phyloP scores from a whole-genome alignment of 2,329 filamentous ascomycete genomes.

The Alternaria viburni region DNA sequence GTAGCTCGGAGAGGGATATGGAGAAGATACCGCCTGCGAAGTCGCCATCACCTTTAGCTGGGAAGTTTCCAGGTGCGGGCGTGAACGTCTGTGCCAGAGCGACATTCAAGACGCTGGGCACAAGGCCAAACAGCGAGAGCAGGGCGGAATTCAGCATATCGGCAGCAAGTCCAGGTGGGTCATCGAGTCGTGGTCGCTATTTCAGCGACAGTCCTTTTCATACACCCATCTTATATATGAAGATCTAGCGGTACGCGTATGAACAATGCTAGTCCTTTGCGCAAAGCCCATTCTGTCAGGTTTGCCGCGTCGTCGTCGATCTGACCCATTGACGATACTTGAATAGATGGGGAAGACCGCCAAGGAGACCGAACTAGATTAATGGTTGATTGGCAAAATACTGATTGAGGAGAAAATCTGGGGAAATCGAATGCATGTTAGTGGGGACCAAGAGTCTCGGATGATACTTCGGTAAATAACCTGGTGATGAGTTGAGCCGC shows the following conservation, averaged over 20 bases:
- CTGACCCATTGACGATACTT: not conserved
- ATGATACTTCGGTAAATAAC: not conserved
- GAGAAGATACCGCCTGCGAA: constrained; percentile 30
- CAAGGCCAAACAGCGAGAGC: constrained; percentile 3
- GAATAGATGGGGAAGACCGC: not conserved
- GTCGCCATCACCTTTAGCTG: constrained; percentile 27
- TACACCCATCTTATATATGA: not conserved
- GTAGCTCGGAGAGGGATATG: constrained; percentile 25
- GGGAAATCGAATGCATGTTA: not conserved
- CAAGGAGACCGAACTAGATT: not conserved
- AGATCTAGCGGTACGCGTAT: not conserved
- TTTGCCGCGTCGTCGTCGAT: not conserved
- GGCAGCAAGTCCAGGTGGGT: not conserved
- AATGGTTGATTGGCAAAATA: not conserved
- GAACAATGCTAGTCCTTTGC: not conserved
- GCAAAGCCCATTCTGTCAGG: not conserved
- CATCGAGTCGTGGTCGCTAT: not conserved
- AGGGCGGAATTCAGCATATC: constrained; percentile 5
- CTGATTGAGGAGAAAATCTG: not conserved
- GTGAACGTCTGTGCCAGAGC: constrained; percentile 16
- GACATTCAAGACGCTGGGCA: not conserved
- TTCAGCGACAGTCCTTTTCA: not conserved
- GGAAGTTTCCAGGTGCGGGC: constrained; percentile 22
- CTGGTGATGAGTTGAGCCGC: not conserved
- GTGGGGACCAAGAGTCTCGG: not conserved